These are phyloP conservation scores for Holtermanniella nyarrowii DNA, from an alignment of 768 basidiomycete genomes.

Conservation along the genomic window DNA sequence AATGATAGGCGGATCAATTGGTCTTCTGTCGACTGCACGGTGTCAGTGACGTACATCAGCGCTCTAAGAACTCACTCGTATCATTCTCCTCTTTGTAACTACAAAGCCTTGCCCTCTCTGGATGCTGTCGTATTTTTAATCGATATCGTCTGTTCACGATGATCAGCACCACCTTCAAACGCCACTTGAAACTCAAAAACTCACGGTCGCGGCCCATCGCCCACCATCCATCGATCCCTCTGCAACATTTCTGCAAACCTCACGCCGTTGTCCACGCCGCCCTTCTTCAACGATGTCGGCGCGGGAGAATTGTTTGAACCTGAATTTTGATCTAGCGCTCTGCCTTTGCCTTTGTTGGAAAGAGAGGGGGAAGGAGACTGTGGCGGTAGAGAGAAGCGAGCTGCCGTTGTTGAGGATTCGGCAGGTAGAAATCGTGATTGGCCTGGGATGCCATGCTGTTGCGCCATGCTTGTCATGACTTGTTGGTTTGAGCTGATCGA, in stretches of 20 bases:
- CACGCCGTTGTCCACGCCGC: background rate
- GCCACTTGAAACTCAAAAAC: background rate
- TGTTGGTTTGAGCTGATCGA: too few relatives aligned
- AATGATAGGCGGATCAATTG: slow-evolving; percentile 41
- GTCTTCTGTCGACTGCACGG: slow-evolving; percentile 36
- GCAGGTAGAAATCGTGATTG: too few relatives aligned
- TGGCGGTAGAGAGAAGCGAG: too few relatives aligned
- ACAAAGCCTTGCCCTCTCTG: slow-evolving; percentile 37
- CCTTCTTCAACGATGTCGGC: background rate
- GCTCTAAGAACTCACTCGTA: slow-evolving; percentile 31
- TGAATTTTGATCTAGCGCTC: background rate
- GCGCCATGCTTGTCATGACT: too few relatives aligned
- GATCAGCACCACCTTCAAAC: too few relatives aligned
- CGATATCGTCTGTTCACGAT: slow-evolving; percentile 2
- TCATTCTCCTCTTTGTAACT: slow-evolving; percentile 43
- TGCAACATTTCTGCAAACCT: background rate
- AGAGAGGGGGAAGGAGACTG: background rate
- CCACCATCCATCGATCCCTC: background rate
- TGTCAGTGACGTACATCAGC: background rate
- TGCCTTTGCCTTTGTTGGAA: background rate
- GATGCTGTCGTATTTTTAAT: slow-evolving; percentile 36
- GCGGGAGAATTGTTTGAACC: background rate
- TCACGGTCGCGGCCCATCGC: background rate
- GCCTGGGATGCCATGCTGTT: too few relatives aligned
- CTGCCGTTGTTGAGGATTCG: too few relatives aligned